phyloP scores from a whole-genome alignment of 2,329 filamentous ascomycete species.

The Diaporthe vexans region DNA sequence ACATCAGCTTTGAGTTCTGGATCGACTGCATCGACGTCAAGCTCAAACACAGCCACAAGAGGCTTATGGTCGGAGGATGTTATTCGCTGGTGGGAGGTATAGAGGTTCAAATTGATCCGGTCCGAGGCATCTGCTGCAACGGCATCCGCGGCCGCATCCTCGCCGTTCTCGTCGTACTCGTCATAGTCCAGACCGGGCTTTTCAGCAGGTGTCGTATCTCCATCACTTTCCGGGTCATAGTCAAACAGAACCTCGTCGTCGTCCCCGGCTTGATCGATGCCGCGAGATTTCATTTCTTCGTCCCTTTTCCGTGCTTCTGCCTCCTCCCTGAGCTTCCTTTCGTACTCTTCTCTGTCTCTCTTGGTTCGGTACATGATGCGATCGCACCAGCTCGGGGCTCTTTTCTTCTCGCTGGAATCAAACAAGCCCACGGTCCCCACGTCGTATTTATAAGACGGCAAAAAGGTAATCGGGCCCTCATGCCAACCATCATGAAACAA shows the following conservation, averaged over 20 bases:
- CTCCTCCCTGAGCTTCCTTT: constrained; percentile 73
- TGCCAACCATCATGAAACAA: constrained; percentile 93
- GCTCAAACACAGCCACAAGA: constrained; percentile 82
- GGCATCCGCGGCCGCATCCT: constrained; percentile 61
- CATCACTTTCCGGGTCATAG: constrained; percentile 86
- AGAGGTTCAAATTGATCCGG: constrained; percentile 72
- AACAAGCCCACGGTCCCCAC: constrained; percentile 92
- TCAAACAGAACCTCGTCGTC: constrained; percentile 91
- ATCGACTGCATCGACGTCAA: constrained; percentile 89
- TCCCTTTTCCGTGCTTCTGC: constrained; percentile 79
- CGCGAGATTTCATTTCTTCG: constrained; percentile 86
- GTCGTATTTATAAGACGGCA: constrained; percentile 98
- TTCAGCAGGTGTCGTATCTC: constrained; percentile 56
- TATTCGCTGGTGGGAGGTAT: constrained; percentile 90
- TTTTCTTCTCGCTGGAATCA: constrained; percentile 94
- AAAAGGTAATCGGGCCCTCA: constrained; percentile 88
- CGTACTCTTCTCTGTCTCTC: constrained; percentile 76
- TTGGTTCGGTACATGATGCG: constrained; percentile 89
- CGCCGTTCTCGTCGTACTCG: constrained; percentile 65
- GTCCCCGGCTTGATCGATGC: constrained; percentile 79
- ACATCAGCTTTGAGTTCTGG: constrained; percentile 87
- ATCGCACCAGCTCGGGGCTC: constrained; percentile 97
- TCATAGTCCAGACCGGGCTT: constrained; percentile 70
- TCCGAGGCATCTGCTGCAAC: constrained; percentile 72
- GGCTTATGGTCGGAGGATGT: constrained; percentile 97